Percentiles rank a stretch among this genome's conserved stretches.
These are phyloP conservation scores for Jacaranda copaia DNA, from an alignment of 257 asterid genomes.

Conservation along the genomic window DNA sequence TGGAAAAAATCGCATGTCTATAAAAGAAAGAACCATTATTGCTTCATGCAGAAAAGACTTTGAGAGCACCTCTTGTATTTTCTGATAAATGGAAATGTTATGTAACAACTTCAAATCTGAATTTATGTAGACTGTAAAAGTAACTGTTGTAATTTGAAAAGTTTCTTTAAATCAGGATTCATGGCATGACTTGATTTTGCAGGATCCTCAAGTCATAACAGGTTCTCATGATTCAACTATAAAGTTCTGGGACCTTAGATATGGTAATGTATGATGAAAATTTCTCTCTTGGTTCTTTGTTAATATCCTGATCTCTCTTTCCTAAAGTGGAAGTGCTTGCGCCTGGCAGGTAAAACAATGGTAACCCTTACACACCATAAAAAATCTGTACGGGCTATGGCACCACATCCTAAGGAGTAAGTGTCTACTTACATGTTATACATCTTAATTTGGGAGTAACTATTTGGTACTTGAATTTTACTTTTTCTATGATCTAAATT, in stretches of 20 bases:
- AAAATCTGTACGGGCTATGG: constrained; percentile 91
- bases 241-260: constrained; percentile 92
- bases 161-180: constrained; percentile 27
- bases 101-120: constrained; percentile 7
- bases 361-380: constrained; percentile 86
- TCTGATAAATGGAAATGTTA: background rate
- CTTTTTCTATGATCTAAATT: constrained; percentile 16
- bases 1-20: background rate
- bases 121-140: constrained; percentile 1
- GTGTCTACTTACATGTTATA: constrained; percentile 21
- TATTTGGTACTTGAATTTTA: constrained; percentile 16
- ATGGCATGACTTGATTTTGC: constrained; percentile 42
- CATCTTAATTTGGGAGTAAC: constrained; percentile 14
- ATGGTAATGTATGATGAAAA: constrained; percentile 51
- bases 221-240: constrained; percentile 97
- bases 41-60: background rate
- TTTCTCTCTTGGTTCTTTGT: constrained; percentile 5
- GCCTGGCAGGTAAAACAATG: constrained; percentile 82
- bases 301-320: constrained; percentile 25
- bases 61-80: background rate
- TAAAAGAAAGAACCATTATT: background rate
- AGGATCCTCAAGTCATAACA: constrained; percentile 99
- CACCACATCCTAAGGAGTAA: constrained; percentile 84
- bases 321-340: constrained; percentile 34
- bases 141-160: constrained; percentile 28